phyloP scores from a whole-genome alignment of 2,329 filamentous ascomycete species.

The Arthrobotrys conoides region DNA sequence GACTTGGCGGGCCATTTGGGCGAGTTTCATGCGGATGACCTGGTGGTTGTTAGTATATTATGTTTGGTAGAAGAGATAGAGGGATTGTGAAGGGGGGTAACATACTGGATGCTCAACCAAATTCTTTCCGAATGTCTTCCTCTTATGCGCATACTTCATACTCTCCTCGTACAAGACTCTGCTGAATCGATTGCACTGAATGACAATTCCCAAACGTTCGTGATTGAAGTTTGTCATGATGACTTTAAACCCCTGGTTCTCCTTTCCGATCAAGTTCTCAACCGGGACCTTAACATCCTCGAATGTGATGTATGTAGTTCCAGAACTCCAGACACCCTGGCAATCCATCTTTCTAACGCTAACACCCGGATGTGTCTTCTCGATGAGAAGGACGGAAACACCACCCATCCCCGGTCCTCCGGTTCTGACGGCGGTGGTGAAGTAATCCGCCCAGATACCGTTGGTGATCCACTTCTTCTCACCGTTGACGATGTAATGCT shows the following conservation, averaged over 20 bases:
- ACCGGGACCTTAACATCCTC: conserved; percentile 99
- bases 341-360: conserved; percentile 97
- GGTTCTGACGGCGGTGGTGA: conserved; percentile 95
- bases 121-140: conserved; percentile 94
- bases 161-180: conserved; percentile 98
- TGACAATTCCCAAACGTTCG: conserved; percentile 98
- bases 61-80: not conserved
- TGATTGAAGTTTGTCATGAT: conserved; percentile 99
- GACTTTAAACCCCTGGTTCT: conserved; percentile 94
- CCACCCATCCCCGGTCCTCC: conserved; percentile 92
- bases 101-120: conserved; percentile 86
- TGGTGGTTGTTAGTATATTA: conserved; percentile 20
- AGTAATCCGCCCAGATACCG: conserved; percentile 96
- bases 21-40: conserved; percentile 96
- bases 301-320: conserved; percentile 97
- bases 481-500: conserved; percentile 99
- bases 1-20: conserved; percentile 98
- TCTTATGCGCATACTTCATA: conserved; percentile 97
- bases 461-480: conserved; percentile 99
- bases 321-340: conserved; percentile 95
- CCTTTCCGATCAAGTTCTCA: conserved; percentile 97
- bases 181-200: conserved; percentile 94
- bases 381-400: conserved; percentile 89
- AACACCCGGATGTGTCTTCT: conserved; percentile 86
- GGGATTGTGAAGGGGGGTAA: not conserved